Base-by-base conservation (phyloP, 257 asterid species). In the Solanum ahanhuiri region DNA sequence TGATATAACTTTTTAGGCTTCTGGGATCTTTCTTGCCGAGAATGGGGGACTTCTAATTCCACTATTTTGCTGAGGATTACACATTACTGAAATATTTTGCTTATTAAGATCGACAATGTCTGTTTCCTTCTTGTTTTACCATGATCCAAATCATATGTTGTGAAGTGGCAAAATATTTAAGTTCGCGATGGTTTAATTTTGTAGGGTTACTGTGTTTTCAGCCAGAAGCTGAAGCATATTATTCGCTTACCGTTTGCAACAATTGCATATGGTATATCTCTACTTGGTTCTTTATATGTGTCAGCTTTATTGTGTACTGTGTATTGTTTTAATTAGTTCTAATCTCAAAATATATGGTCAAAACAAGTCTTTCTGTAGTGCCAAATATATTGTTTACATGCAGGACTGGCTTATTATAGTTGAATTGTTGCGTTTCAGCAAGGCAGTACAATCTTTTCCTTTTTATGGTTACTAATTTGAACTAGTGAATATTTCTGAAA, bases 201-300 rank as follows among this genome's bases (percentile, higher is more conserved):
- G 93, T 90, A 94, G 99, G 98, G 99, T 85, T 97, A 95, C 91
- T 97, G 95, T 86, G 93, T 95, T 88, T 95, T 94, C 93, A 97
- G 98, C 92, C 98, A 97, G 92, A 97, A 95, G 92, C 87, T 97
- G 97, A 95, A 97, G 93, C 98, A 94, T 87, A 87, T 97, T 81
- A 89, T 97, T 87, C 98, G 95, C 89, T 91, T 97, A 75, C 99
- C 98, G 5, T 94, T 95, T 92, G 98, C 97, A 77, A 88, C 97
- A 70, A 84, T 92, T 87, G 93, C 98, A 66, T 97, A 97, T 88
- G 98, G 99, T 97, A 93, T 45, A 90, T 81, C 43, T 51, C 43
- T 51, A 9, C 84, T 81, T 81, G 18, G 45, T 81, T 48, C 30
- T 48, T 28, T 48, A 15, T 77, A 22, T 81, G 39, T 30, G 64